Conservation (phyloP, 139 green algal species). For the Chlorella sp. region DNA sequence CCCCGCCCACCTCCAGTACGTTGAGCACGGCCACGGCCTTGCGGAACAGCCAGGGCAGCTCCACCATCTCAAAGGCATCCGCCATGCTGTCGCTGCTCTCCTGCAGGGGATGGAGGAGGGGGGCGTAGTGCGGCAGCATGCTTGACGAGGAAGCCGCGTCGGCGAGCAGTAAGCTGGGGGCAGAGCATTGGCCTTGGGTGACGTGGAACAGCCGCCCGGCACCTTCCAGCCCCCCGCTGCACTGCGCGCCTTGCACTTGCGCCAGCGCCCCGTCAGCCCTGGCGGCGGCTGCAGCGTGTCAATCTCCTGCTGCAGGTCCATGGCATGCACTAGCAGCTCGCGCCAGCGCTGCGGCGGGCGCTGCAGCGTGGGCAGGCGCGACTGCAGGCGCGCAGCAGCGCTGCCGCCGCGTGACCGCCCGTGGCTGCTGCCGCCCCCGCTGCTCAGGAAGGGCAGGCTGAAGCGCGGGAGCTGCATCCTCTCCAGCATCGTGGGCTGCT, state of each 20-base stretch:
- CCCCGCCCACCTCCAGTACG: conserved; percentile 36
- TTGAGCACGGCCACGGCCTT: conserved; percentile 46
- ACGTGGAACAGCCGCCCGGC: not conserved
- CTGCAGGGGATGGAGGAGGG: not conserved
- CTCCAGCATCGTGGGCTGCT: too few relatives aligned
- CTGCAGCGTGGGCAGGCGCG: conserved; percentile 22
- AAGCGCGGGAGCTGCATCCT: not conserved
- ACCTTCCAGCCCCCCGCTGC: not conserved
- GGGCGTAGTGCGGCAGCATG: not conserved
- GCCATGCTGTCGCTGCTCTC: conserved; percentile 24
- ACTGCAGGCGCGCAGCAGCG: not conserved
- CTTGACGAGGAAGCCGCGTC: too few relatives aligned
- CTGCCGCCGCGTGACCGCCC: not conserved
- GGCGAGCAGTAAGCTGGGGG: too few relatives aligned
- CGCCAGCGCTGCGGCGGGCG: not conserved
- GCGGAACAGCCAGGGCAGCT: conserved; percentile 49
- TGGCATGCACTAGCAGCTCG: conserved; percentile 20
- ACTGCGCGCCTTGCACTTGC: conserved; percentile 3
- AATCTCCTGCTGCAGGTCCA: conserved; percentile 27
- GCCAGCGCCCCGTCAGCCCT: not conserved
- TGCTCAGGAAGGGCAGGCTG: not conserved
- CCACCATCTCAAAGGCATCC: conserved; percentile 57
- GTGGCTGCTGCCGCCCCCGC: not conserved
- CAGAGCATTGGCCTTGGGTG: too few relatives aligned
- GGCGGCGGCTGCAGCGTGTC: not conserved